Percentiles rank a stretch among this genome's conserved stretches.
Conservation (phyloP, 345 rosid genomes). For the Gossypium ekmanianum region DNA sequence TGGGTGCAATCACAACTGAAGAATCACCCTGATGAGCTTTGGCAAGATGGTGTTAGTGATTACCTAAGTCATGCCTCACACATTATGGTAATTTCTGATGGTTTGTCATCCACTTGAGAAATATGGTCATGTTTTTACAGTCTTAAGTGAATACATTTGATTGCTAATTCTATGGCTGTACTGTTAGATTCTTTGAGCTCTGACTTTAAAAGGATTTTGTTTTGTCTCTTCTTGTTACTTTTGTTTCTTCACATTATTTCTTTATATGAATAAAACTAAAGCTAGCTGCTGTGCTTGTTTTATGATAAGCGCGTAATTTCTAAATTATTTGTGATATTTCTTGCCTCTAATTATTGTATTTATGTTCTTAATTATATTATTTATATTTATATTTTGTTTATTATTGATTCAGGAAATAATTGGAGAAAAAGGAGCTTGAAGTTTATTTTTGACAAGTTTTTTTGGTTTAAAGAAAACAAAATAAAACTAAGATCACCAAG, state of each 20-base stretch:
- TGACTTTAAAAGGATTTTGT: not conserved
- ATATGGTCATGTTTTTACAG: not conserved
- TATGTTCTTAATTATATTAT: too few relatives aligned
- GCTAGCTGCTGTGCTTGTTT: not conserved
- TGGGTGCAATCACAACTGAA: conserved; percentile 94
- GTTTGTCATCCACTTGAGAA: not conserved
- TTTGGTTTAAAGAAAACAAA: too few relatives aligned
- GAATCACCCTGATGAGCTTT: conserved; percentile 95
- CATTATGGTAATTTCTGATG: conserved; percentile 49
- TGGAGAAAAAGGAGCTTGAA: too few relatives aligned
- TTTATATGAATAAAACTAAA: not conserved
- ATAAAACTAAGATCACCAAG: too few relatives aligned
- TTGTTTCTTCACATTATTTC: not conserved
- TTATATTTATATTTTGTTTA: too few relatives aligned
- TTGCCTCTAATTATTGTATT: too few relatives aligned
- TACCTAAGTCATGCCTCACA: conserved; percentile 76
- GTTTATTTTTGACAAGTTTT: too few relatives aligned
- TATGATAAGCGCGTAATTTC: too few relatives aligned
- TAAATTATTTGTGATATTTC: too few relatives aligned
- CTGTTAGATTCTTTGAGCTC: conserved; percentile 1
- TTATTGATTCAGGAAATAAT: too few relatives aligned
- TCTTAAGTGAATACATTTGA: not conserved
- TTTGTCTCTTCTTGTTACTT: not conserved
- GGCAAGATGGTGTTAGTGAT: conserved; percentile 89
- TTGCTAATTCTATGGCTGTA: not conserved